Evolutionary conservation across 2,329 filamentous ascomycete genomes (phyloP), one percentile per base, ranked within the genome.

Genomic region (Trichothecium sympodiale): DNA sequence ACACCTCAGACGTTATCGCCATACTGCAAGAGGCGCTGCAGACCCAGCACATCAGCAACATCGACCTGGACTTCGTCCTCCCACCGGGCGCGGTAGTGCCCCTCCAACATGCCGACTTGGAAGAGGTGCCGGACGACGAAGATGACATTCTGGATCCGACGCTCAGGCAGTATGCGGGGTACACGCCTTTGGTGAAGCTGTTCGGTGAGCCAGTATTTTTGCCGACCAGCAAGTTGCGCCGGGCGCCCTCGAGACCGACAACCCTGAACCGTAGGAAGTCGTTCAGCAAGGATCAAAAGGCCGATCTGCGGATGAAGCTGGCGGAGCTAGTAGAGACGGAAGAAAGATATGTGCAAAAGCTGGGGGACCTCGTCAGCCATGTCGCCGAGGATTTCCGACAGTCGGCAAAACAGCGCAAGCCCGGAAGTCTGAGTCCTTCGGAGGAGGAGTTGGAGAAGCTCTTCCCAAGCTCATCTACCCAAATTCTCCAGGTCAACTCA

Each of bases 321-420:
- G 79, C 76, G 40, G 91, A 98, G 56, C 63, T 96, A 40, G 75
- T 95, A 25, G 84, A 94, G 49, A 98, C 91, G 0, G 91, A 98
- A 56, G 86, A 91, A 53, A 80, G 85, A 55, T 98, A 96, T 57
- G 86, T 98, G 29, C 71, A 74, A 48, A 95, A 96, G 56, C 61
- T 98, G 38, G 76, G 83, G 42, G 83, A 91, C 45, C 62, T 98
- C 41, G 82, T 94, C 29, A 77, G 83, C 43, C 76, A 80, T 40
- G 77, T 95, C 20, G 86, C 86, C 17, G 74, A 77, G 37, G 83
- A 93, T 42, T 88, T 93, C 48, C 77, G 83, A 23, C 64, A 79
- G 34, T 80, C 77, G 42, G 80, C 81, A 4, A 76, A 70, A 46
- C 62, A 62, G 20, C 71, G 71, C 46, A 57, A 64, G 10, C 53